phyloP scores from a whole-genome alignment of 805 yeast genomes.

The Komagataella populi region DNA sequence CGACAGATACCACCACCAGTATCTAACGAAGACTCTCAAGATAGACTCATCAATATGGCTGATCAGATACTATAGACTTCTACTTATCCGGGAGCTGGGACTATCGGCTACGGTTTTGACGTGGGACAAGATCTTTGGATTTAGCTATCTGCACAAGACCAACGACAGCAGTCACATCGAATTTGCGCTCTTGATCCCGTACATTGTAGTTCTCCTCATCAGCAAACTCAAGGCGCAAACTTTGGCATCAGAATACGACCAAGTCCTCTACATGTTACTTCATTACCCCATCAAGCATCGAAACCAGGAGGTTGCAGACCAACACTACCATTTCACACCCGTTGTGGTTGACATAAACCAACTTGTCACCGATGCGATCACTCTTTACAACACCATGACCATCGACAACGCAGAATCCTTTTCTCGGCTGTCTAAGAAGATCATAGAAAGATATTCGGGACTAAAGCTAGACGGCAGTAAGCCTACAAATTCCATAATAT shows the following conservation, averaged over 20 bases:
- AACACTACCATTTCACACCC: background rate
- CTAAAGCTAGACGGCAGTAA: background rate
- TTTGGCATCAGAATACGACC: conserved; percentile 36
- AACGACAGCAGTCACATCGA: conserved; percentile 5
- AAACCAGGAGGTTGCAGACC: background rate
- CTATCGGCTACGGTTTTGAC: conserved; percentile 18
- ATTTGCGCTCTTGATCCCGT: conserved; percentile 23
- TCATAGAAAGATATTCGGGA: background rate
- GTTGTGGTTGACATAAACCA: background rate
- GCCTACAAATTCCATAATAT: background rate
- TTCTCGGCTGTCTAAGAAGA: background rate
- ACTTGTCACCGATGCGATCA: background rate
- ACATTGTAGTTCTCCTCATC: conserved; percentile 26
- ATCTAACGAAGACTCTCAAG: conserved; percentile 27
- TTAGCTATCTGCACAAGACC: conserved; percentile 8
- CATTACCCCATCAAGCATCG: conserved; percentile 27
- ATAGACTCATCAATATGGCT: conserved; percentile 42
- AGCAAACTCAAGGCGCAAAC: conserved; percentile 28
- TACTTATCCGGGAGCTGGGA: conserved; percentile 35
- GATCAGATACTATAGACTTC: conserved; percentile 33
- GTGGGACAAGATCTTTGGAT: conserved; percentile 36
- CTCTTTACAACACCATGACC: background rate
- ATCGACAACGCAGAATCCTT: background rate
- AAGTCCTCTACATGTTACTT: conserved; percentile 30
- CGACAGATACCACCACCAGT: conserved; percentile 34